Percentiles rank a stretch among this genome's conserved stretches.
phyloP scores from a whole-genome alignment of 768 basidiomycete species.

The Tricholoma saponaceum region DNA sequence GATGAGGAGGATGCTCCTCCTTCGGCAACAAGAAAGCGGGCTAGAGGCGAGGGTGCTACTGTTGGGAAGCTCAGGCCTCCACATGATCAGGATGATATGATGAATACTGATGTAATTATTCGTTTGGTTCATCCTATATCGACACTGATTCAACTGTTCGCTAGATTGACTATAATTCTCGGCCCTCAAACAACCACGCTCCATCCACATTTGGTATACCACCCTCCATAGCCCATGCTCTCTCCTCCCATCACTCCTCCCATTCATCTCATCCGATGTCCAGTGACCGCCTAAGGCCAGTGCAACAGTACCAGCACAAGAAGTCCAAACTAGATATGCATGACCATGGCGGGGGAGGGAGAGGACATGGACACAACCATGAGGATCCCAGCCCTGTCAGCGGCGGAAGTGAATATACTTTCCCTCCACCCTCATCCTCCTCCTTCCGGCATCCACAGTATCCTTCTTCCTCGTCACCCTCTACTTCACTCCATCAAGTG shows the following conservation, averaged over 20 bases:
- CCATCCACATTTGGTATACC: background rate
- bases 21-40: background rate
- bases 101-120: background rate
- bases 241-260: background rate
- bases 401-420: background rate
- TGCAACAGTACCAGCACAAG: background rate
- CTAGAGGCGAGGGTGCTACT: background rate
- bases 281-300: background rate
- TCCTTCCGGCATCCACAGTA: background rate
- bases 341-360: background rate
- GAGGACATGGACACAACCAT: background rate
- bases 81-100: background rate
- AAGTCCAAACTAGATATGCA: background rate
- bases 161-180: background rate
- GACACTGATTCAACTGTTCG: background rate
- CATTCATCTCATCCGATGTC: conserved; percentile 1
- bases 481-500: background rate
- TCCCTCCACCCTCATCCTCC: background rate
- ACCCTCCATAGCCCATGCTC: background rate
- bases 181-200: background rate
- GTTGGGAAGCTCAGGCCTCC: background rate
- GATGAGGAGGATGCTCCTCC: background rate
- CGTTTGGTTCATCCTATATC: background rate
- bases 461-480: background rate
- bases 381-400: background rate